Percentiles rank a stretch among this genome's conserved stretches.
Conservation (phyloP, 257 asterid genomes). For the Buddleja alternifolia region DNA sequence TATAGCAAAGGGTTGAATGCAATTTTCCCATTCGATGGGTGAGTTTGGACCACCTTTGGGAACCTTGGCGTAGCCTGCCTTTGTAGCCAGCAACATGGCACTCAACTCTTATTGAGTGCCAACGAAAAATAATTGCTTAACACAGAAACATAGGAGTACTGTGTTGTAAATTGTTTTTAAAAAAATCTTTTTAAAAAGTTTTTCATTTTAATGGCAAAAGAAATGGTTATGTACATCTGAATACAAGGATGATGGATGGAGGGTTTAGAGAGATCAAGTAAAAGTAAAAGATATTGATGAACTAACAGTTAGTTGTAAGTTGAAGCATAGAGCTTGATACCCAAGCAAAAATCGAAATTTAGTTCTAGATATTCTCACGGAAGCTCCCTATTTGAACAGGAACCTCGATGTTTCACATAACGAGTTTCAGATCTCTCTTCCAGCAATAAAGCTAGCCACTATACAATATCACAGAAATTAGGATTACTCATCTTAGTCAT, state of each 20-base stretch:
- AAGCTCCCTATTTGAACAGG: neutral
- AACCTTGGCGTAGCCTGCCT: neutral
- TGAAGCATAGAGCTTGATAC: neutral
- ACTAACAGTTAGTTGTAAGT: neutral
- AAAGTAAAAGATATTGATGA: neutral
- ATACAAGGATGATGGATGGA: neutral
- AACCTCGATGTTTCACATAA: neutral
- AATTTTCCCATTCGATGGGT: neutral
- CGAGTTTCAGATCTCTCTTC: neutral
- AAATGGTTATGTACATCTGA: neutral
- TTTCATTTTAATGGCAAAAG: neutral
- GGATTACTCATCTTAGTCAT: constrained; percentile 1
- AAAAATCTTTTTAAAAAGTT: neutral
- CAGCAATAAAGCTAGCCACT: constrained; percentile 1
- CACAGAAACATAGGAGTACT: neutral
- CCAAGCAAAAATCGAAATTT: constrained; percentile 6
- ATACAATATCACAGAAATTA: neutral
- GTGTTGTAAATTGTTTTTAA: neutral
- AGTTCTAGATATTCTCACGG: neutral
- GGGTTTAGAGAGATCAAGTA: neutral
- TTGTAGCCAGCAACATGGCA: neutral
- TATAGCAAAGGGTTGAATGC: neutral
- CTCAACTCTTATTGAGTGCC: constrained; percentile 8
- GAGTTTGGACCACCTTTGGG: constrained; percentile 20
- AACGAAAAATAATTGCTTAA: neutral